These are phyloP conservation scores for Aurantiochytrium sp. DNA, from an alignment of 108 stramenopile species.

Conservation along the genomic window DNA sequence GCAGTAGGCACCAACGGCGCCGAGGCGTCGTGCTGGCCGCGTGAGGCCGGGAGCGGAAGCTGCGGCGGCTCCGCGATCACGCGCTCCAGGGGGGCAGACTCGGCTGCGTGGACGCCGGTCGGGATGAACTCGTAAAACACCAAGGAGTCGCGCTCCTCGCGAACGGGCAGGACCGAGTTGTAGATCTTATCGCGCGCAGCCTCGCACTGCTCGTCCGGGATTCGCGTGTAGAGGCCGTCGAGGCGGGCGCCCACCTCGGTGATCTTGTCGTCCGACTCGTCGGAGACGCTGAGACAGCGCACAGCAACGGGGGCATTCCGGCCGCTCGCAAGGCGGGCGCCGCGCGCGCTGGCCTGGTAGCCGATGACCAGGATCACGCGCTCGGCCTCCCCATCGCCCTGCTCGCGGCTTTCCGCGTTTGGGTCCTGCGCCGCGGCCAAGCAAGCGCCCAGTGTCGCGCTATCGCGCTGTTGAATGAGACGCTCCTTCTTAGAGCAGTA, in stretches of 20 bases:
- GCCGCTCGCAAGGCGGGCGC: background rate
- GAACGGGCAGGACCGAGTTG: constrained; percentile 14
- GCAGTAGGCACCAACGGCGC: background rate
- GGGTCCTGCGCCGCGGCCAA: constrained; percentile 1
- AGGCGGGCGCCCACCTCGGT: background rate
- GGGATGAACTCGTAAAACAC: constrained; percentile 24
- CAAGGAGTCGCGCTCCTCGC: constrained; percentile 24
- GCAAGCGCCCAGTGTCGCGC: background rate
- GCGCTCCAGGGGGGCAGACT: constrained; percentile 9
- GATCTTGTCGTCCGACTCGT: background rate
- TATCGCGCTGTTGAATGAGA: background rate
- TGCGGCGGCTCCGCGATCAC: constrained; percentile 23
- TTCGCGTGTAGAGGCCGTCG: constrained; percentile 21
- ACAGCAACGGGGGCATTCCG: background rate
- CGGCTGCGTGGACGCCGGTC: background rate
- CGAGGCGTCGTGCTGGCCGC: background rate
- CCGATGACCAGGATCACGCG: constrained; percentile 17
- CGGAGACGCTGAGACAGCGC: constrained; percentile 22
- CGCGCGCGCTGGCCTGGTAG: background rate
- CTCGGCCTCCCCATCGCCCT: constrained; percentile 17
- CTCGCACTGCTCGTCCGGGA: constrained; percentile 13
- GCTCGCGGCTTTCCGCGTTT: background rate
- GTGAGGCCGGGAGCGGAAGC: background rate
- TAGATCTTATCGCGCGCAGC: background rate
- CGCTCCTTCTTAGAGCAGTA: constrained; percentile 28